A percentile compares a stretch with the other conserved stretches of the same genome.
Conservation (phyloP, 2,329 filamentous ascomycete genomes). For the Boeremia exigua region DNA sequence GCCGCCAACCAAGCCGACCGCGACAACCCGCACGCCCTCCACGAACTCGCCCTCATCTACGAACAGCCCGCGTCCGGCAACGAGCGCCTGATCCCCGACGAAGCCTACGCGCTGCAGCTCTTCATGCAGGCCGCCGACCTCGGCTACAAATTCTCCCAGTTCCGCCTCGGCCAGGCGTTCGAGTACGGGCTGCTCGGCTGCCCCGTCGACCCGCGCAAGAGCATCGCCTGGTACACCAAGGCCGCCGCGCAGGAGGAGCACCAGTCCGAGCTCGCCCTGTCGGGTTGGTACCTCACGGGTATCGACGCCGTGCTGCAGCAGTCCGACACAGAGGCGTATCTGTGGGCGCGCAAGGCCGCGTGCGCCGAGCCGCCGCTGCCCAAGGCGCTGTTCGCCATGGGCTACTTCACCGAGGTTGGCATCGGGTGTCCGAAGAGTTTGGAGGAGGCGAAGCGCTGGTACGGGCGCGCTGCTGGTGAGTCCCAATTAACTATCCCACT, state of each 20-base stretch:
- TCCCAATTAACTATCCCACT: no score
- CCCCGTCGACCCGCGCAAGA: slow-evolving; percentile 79
- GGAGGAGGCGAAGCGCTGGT: slow-evolving; percentile 98
- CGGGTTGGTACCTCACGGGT: slow-evolving; percentile 87
- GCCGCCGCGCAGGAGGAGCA: slow-evolving; percentile 94
- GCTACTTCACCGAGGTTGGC: slow-evolving; percentile 94
- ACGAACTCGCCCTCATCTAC: slow-evolving; percentile 76
- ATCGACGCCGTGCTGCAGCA: slow-evolving; percentile 86
- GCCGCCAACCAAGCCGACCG: slow-evolving; percentile 85
- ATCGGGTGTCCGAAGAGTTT: slow-evolving; percentile 86
- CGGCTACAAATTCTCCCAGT: slow-evolving; percentile 95
- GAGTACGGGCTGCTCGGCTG: slow-evolving; percentile 89
- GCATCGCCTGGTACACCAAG: slow-evolving; percentile 92
- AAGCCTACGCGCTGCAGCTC: slow-evolving; percentile 78
- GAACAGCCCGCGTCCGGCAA: slow-evolving; percentile 66
- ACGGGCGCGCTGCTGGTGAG: slow-evolving; percentile 94
- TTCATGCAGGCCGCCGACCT: slow-evolving; percentile 86
- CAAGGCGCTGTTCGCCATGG: slow-evolving; percentile 98
- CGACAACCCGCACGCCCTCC: slow-evolving; percentile 93
- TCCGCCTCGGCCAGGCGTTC: slow-evolving; percentile 82
- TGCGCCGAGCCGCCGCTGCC: slow-evolving; percentile 74
- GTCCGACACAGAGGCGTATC: slow-evolving; percentile 93
- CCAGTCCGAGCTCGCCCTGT: slow-evolving; percentile 73
- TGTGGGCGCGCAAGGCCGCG: slow-evolving; percentile 95
- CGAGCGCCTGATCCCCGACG: slow-evolving; percentile 75